Evolutionary conservation across 2,329 filamentous ascomycete species (phyloP), one percentile per base, ranked within the genome.

Genomic region (Colletotrichum filicis): DNA sequence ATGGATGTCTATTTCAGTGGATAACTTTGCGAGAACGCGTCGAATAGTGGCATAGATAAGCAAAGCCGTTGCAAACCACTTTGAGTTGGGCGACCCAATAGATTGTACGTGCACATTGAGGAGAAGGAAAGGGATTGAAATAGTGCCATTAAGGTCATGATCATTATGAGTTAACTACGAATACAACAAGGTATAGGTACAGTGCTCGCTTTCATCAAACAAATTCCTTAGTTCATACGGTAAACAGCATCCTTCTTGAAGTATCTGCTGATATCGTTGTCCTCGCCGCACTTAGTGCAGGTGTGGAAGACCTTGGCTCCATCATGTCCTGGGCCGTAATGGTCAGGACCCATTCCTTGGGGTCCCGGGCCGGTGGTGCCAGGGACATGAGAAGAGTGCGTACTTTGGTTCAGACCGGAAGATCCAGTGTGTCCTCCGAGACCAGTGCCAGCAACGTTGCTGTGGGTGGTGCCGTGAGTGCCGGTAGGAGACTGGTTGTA

Each of bases 211-310:
- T 9, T 22, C 46, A n/a, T 56, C 9, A 49, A 55, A 46, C 12
- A 56, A 55, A 46, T 9, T 24, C 46, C 30, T 37, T 70, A 55
- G 35, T 62, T 62, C 71, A 73, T 73, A 37, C 74, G 73, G 66
- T 75, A 75, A 1, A 73, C 58, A 0, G 73, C 74, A 35, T 75
- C 73, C 73, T 73, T 75, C 37, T 74, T 72, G 55, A 75, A 75
- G 60, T 75, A 75, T n/a, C 67, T 70, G 69, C 74, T 75, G 22
- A 75, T 75, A 16, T 75, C 74, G 26, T 75, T 75, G 56, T 75
- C 74, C 42, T 56, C 71, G 49, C 74, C 74, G 30, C 74, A 75
- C 49, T 60, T 68, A 0, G 32, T 59, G 64, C 74, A 75, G 16
- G 62, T 74, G 35, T 75, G 74, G 52, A 75, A 66, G 1, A 75